These are phyloP conservation scores for Aspergillus saccharolyticus DNA, from an alignment of 495 filamentous ascomycete species.

Conservation along the genomic window DNA sequence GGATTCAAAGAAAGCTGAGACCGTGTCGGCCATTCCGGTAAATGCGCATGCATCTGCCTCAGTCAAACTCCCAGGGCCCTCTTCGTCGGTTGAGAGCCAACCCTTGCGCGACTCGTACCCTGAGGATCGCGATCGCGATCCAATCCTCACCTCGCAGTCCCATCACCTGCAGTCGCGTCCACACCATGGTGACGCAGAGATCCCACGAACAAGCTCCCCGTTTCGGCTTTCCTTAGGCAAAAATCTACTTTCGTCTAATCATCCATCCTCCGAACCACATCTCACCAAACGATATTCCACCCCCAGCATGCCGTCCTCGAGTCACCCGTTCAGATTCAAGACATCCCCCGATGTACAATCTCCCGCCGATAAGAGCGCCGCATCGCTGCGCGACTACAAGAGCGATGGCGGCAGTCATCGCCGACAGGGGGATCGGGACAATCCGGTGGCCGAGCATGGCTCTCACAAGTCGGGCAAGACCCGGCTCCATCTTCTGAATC, in stretches of 20 bases:
- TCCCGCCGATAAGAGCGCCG: constrained; percentile 24
- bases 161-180: constrained; percentile 28
- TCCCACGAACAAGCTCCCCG: constrained; percentile 32
- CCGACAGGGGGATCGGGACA: constrained; percentile 31
- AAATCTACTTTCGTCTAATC: constrained; percentile 20
- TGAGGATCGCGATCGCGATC: constrained; percentile 25
- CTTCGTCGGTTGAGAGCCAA: constrained; percentile 25
- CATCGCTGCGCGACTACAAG: constrained; percentile 26
- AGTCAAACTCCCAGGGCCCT: constrained; percentile 25
- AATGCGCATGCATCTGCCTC: constrained; percentile 32
- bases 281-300: constrained; percentile 30
- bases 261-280: constrained; percentile 17
- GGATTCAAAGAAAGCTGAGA: constrained; percentile 22
- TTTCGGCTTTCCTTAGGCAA: constrained; percentile 38
- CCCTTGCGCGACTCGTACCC: constrained; percentile 34
- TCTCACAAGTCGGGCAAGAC: constrained; percentile 49
- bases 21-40: constrained; percentile 14
- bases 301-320: constrained; percentile 20
- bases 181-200: constrained; percentile 29
- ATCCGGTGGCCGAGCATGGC: constrained; percentile 21
- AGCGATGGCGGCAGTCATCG: constrained; percentile 19
- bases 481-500: constrained; percentile 64
- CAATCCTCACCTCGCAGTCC: constrained; percentile 22
- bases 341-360: constrained; percentile 29
- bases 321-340: constrained; percentile 30